A percentile compares a stretch with the other conserved stretches of the same genome.
Conservation (phyloP, 257 asterid genomes). For the Rubia yunnanensis region DNA sequence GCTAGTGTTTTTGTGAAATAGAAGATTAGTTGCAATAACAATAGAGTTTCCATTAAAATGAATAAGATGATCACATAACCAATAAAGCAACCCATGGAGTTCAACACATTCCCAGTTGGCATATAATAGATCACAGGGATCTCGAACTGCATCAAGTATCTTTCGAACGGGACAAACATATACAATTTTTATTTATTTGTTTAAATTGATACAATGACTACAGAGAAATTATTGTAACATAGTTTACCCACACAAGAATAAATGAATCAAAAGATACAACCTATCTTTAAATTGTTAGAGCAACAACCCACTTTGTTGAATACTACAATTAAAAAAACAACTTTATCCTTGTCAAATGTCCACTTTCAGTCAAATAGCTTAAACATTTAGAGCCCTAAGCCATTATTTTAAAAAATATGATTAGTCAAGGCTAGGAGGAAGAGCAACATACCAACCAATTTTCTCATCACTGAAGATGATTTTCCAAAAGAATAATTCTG, state of each 20-base stretch:
- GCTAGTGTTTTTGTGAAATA: neutral
- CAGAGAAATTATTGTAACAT: neutral
- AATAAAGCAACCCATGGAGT: neutral
- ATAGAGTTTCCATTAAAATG: neutral
- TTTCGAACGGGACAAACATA: neutral
- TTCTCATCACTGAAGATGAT: too few relatives aligned
- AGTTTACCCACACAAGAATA: neutral
- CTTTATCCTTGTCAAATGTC: too few relatives aligned
- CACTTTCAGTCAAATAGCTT: neutral
- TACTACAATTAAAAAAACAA: too few relatives aligned
- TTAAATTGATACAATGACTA: neutral
- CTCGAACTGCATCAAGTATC: neutral
- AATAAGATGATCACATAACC: neutral
- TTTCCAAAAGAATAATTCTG: too few relatives aligned
- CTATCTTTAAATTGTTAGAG: neutral
- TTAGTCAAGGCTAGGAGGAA: constrained; percentile 15
- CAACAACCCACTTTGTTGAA: too few relatives aligned
- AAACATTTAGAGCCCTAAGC: neutral
- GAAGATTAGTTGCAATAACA: neutral
- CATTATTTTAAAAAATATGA: neutral
- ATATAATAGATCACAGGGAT: too few relatives aligned
- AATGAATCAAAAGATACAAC: neutral
- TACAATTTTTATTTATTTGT: too few relatives aligned
- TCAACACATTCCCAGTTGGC: neutral
- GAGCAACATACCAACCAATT: constrained; percentile 65